A percentile compares a stretch with the other conserved stretches of the same genome.
Evolutionary conservation across 129 eudicot genomes (phyloP).

Genomic region (Gnaphalium uliginosum): DNA sequence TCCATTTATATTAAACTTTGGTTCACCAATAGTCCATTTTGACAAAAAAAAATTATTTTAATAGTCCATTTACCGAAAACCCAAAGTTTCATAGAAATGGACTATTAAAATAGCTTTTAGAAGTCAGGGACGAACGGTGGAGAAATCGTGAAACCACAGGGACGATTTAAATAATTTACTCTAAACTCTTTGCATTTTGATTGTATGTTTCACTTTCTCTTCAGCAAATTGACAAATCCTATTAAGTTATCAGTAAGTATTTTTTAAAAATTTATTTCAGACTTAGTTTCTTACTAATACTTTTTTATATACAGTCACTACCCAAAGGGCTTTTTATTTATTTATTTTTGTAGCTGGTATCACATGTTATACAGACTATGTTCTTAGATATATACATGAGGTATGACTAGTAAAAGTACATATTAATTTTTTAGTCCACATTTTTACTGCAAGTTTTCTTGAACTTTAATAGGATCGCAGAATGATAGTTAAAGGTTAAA

Average conservation of each 20-base stretch:
- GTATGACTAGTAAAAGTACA: constrained; percentile 14
- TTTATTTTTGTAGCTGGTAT: background rate
- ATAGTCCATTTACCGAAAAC: too few species aligned
- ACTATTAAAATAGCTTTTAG: too few species aligned
- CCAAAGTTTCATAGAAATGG: too few species aligned
- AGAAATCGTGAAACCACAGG: too few species aligned
- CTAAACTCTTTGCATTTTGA: background rate
- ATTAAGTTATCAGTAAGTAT: background rate
- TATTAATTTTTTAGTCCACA: background rate
- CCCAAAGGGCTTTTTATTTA: background rate
- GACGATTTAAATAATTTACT: too few species aligned
- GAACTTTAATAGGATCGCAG: background rate
- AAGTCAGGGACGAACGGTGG: too few species aligned
- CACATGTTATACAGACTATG: background rate
- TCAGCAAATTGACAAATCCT: background rate
- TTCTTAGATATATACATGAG: background rate
- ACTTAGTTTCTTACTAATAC: background rate
- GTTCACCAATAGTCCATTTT: too few species aligned
- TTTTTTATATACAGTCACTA: background rate
- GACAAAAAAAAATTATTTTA: too few species aligned
- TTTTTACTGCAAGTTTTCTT: constrained; percentile 2
- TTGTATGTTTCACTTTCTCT: background rate
- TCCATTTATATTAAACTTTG: too few species aligned
- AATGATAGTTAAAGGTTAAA: constrained; percentile 25
- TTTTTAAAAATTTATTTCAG: too few species aligned